Conservation (phyloP, 2,329 filamentous ascomycete species). For the Botrytis fabae region DNA sequence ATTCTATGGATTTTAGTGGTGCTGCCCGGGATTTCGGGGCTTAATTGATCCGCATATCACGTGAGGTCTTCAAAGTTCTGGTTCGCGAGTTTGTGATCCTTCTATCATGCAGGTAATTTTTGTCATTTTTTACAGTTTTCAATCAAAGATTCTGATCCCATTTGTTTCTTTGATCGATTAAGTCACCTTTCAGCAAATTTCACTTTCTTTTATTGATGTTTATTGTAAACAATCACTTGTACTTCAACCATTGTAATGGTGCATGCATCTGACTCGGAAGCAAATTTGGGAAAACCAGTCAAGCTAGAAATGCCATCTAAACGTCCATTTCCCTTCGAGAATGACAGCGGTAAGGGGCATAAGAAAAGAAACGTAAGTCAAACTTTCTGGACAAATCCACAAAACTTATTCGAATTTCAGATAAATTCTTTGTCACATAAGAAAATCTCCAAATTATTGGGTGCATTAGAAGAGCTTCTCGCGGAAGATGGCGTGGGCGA, state of each 20-base stretch:
- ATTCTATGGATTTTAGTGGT: conserved; percentile 9
- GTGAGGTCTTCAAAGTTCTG: background rate
- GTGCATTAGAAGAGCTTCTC: conserved; percentile 34
- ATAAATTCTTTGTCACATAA: conserved; percentile 18
- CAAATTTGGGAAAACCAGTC: background rate
- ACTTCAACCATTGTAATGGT: background rate
- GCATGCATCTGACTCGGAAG: background rate
- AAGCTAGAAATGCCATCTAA: conserved; percentile 13
- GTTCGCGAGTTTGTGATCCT: background rate
- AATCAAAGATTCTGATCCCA: background rate
- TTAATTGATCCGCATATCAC: background rate
- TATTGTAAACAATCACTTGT: background rate
- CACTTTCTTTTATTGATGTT: background rate
- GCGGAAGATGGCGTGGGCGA: conserved; percentile 29
- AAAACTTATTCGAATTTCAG: background rate
- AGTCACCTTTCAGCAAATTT: background rate
- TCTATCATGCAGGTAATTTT: background rate
- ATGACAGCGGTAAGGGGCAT: background rate
- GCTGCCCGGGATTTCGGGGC: background rate
- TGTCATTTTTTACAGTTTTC: background rate
- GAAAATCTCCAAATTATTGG: conserved; percentile 34
- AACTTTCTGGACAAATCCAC: background rate
- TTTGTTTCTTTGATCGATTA: background rate
- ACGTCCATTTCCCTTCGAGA: conserved; percentile 13
- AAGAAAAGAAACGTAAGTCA: conserved; percentile 13